Percentiles rank a stretch among this genome's conserved stretches.
phyloP scores from a whole-genome alignment of 352 stramenopile genomes.

The Globisporangium middletonii region DNA sequence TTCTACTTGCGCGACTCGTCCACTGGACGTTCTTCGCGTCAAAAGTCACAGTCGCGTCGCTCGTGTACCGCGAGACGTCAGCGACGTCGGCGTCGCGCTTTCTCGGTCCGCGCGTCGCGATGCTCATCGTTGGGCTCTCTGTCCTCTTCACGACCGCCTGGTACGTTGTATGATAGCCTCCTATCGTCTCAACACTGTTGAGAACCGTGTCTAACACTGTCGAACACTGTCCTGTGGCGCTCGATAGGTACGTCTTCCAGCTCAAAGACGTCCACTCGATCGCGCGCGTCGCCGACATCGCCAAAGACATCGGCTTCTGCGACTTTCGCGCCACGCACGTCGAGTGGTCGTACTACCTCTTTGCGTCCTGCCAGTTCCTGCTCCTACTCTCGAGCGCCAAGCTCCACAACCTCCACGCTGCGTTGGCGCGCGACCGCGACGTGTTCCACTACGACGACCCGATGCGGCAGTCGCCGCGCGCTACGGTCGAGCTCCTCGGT shows the following conservation, averaged over 20 bases:
- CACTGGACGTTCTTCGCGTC: slow-evolving; percentile 63
- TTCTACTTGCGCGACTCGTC: slow-evolving; percentile 50
- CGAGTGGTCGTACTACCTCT: slow-evolving; percentile 68
- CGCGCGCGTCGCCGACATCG: slow-evolving; percentile 25
- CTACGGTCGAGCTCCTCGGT: slow-evolving; percentile 10
- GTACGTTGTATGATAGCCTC: slow-evolving; percentile 21
- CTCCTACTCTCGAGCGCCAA: slow-evolving; percentile 59
- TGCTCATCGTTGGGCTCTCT: slow-evolving; percentile 34
- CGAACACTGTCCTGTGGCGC: not conserved
- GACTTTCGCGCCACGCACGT: slow-evolving; percentile 39
- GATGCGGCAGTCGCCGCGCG: slow-evolving; percentile 1
- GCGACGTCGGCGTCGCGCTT: slow-evolving; percentile 28
- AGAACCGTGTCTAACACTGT: not conserved
- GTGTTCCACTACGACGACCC: slow-evolving; percentile 2
- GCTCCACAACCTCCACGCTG: slow-evolving; percentile 56
- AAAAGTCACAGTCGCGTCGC: slow-evolving; percentile 50
- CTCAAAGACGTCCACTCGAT: slow-evolving; percentile 33
- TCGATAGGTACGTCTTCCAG: slow-evolving; percentile 44
- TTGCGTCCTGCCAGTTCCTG: slow-evolving; percentile 44
- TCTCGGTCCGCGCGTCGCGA: slow-evolving; percentile 32
- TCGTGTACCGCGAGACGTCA: slow-evolving; percentile 21
- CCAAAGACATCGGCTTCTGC: slow-evolving; percentile 51
- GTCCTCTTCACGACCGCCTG: slow-evolving; percentile 48
- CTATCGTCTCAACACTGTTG: no score
- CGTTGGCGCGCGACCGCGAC: slow-evolving; percentile 12